Evolutionary conservation across 805 yeast genomes (phyloP).

Genomic region (Millerozyma miso): DNA sequence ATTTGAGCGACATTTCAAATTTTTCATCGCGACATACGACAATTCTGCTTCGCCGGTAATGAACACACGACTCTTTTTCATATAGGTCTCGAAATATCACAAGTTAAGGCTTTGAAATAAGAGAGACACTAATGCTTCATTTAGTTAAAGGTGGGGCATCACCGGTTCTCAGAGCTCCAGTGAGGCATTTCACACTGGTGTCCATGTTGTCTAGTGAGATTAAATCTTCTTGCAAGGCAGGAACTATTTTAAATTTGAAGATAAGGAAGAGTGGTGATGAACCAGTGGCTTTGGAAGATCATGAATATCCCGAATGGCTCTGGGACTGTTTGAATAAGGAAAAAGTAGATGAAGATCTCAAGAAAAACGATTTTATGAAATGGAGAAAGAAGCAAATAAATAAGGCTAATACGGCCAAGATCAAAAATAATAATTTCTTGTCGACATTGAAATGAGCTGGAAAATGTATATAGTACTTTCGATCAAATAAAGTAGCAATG

Average conservation of each 20-base stretch:
- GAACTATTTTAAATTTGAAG: slow-evolving; percentile 69
- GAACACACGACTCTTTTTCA: neutral
- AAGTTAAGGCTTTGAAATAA: no score
- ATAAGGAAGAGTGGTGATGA: slow-evolving; percentile 79
- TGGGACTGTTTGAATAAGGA: slow-evolving; percentile 78
- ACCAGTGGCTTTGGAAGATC: slow-evolving; percentile 81
- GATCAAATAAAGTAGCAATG: neutral
- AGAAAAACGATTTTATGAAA: slow-evolving; percentile 56
- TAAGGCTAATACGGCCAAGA: slow-evolving; percentile 59
- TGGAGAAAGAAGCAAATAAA: slow-evolving; percentile 68
- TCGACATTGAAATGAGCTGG: slow-evolving; percentile 41
- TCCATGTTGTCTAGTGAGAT: slow-evolving; percentile 3
- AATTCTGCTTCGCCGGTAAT: slow-evolving; percentile 4
- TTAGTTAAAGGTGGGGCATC: neutral
- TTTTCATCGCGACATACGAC: neutral
- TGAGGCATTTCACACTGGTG: neutral
- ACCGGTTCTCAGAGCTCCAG: neutral
- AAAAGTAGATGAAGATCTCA: slow-evolving; percentile 53
- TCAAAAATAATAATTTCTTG: slow-evolving; percentile 77
- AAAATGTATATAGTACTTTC: neutral
- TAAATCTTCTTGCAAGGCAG: slow-evolving; percentile 49
- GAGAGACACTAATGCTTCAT: neutral
- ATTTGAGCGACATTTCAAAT: slow-evolving; percentile 4
- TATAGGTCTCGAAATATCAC: no score
- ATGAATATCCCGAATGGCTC: slow-evolving; percentile 91